Percentiles rank a stretch among this genome's conserved stretches.
phyloP scores from a whole-genome alignment of 495 filamentous ascomycete species.

The Xylaria telfairii region DNA sequence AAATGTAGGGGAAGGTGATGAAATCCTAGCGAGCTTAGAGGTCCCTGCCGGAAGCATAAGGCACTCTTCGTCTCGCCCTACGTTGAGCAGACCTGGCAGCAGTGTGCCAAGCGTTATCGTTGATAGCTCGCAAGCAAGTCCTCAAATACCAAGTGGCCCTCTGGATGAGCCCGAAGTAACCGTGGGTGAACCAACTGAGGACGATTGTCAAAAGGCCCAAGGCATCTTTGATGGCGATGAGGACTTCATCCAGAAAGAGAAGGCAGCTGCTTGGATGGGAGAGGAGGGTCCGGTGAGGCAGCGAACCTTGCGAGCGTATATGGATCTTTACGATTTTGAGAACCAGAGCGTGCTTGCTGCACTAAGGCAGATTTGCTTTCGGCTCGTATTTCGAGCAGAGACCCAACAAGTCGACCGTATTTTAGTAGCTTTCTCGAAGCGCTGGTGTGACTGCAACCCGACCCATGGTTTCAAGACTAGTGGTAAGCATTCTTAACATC shows the following conservation, averaged over 20 bases:
- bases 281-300: conserved; percentile 70
- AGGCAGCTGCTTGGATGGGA: conserved; percentile 89
- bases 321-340: conserved; percentile 87
- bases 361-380: conserved; percentile 79
- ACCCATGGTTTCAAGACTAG: conserved; percentile 90
- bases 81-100: conserved; percentile 50
- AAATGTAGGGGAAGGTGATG: conserved; percentile 23
- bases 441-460: conserved; percentile 95
- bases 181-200: conserved; percentile 60
- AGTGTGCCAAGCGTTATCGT: conserved; percentile 57
- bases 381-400: conserved; percentile 87
- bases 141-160: conserved; percentile 41
- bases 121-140: conserved; percentile 42
- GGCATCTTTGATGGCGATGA: conserved; percentile 89
- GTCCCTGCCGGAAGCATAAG: conserved; percentile 28
- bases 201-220: conserved; percentile 75
- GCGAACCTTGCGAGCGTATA: conserved; percentile 79
- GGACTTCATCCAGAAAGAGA: conserved; percentile 73
- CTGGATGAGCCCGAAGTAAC: conserved; percentile 57
- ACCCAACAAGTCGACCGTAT: conserved; percentile 97
- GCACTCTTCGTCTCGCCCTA: conserved; percentile 30
- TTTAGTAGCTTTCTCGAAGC: conserved; percentile 79
- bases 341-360: conserved; percentile 81
- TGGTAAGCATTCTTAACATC: conserved; percentile 59
- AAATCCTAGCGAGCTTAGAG: conserved; percentile 7